phyloP scores from a whole-genome alignment of 768 basidiomycete genomes.

The Lyophyllum shimeji region DNA sequence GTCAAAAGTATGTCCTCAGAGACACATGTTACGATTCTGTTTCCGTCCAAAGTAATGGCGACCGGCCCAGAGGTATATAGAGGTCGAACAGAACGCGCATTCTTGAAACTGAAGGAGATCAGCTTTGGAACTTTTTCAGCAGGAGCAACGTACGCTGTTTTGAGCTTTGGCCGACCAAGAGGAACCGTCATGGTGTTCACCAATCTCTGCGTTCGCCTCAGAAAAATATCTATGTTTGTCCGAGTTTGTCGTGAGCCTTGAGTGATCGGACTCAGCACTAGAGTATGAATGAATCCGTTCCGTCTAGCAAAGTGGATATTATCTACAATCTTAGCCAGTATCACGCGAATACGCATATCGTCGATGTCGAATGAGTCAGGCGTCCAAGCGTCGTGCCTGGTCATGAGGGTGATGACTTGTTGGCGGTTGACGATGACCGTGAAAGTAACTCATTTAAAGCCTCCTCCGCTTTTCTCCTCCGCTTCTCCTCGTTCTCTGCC shows the following conservation, averaged over 20 bases:
- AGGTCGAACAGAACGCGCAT: conserved; percentile 68
- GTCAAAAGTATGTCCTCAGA: conserved; percentile 85
- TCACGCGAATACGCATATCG: not conserved
- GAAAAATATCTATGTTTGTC: conserved; percentile 19
- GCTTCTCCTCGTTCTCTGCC: conserved; percentile 46
- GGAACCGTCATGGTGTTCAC: conserved; percentile 31
- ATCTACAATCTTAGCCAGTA: not conserved
- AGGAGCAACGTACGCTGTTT: conserved; percentile 55
- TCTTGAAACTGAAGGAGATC: conserved; percentile 66
- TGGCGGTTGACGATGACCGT: conserved; percentile 14
- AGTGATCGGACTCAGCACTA: too few relatives aligned
- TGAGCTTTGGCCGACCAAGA: conserved; percentile 46
- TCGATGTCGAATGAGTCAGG: not conserved
- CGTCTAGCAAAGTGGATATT: not conserved
- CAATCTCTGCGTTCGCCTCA: not conserved
- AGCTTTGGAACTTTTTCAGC: conserved; percentile 3
- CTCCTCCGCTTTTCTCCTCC: conserved; percentile 53
- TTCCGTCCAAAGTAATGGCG: conserved; percentile 75
- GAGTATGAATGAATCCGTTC: too few relatives aligned
- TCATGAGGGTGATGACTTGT: not conserved
- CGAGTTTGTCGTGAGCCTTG: conserved; percentile 12
- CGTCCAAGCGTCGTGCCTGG: not conserved
- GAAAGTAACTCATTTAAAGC: conserved; percentile 34
- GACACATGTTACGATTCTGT: conserved; percentile 81
- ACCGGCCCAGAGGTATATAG: conserved; percentile 90